Evolutionary conservation across 192 early-diverging fungal genomes (phyloP).

Genomic region (Linnemannia elongata): DNA sequence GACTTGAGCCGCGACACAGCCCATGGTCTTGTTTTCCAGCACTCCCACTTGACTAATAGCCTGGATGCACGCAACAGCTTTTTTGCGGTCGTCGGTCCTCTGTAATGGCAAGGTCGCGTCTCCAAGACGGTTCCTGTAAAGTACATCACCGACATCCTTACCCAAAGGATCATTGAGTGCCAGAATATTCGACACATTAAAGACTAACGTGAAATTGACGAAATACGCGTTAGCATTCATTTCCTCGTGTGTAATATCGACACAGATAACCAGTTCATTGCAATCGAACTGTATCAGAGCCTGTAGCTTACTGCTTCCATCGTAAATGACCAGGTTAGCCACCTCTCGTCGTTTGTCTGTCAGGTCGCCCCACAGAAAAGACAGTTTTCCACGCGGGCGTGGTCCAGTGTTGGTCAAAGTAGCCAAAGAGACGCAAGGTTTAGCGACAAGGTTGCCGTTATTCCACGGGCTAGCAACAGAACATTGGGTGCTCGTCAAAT

Average conservation of each 20-base stretch:
- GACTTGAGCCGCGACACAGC: constrained; percentile 50
- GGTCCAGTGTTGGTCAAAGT: constrained; percentile 9
- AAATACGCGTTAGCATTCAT: no score
- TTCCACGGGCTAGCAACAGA: constrained; percentile 26
- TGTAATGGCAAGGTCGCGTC: constrained; percentile 39
- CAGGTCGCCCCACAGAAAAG: constrained; percentile 48
- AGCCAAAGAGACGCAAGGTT: constrained; percentile 24
- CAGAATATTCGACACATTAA: constrained; percentile 28
- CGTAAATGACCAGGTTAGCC: constrained; percentile 33
- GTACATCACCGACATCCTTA: constrained; percentile 16
- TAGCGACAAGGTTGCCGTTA: constrained; percentile 30
- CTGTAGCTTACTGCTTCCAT: constrained; percentile 34
- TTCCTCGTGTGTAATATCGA: neutral
- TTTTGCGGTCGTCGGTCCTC: constrained; percentile 26
- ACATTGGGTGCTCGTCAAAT: constrained; percentile 18
- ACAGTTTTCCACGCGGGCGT: constrained; percentile 9
- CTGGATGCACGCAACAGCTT: constrained; percentile 20
- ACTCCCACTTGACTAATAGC: constrained; percentile 37
- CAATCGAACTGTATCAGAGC: neutral
- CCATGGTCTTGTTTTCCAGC: constrained; percentile 59
- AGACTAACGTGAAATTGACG: constrained; percentile 7
- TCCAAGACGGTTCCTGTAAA: constrained; percentile 1
- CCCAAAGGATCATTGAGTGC: constrained; percentile 14
- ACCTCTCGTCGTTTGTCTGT: constrained; percentile 12
- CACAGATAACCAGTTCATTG: neutral